Base-by-base conservation (phyloP, 352 stramenopile genomes). In the Pythium dissimile region DNA sequence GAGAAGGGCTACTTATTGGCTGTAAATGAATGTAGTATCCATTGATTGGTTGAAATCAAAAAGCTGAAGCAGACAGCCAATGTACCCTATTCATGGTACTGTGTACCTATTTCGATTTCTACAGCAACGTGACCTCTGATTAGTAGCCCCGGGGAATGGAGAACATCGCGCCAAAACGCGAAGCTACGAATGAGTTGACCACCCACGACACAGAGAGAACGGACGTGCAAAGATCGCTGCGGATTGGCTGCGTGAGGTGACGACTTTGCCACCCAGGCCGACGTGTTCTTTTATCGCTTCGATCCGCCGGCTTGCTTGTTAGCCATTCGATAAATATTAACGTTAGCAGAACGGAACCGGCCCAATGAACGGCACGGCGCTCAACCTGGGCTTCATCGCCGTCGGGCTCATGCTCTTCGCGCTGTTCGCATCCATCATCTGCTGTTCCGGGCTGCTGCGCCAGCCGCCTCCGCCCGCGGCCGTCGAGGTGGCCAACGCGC, bases 401-500 rank as follows among this genome's bases (percentile, higher is more conserved):
- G 48, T 71, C 27, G 57, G 63, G 13, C 5, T 61, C 5, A 47
- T 66, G 56, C 49, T 63, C 30, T 44, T 66, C 32, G 10, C 66
- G 38, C 52, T 71, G 26, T 60, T 71, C 27, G 48, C n/a, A 12
- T 51, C 54, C 30, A 59, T 71, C 39, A 47, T 66, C 16, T 63
- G 34, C 63, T 71, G 56, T 57, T 59, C 63, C 30, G 30, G 59
- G 15, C 21, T 49, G 38, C 44, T 60, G 23, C 46, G 34, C 18
- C 20, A 7, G 32, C 50, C 53, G 41, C 51, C 63, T n/a, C 39
- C 46, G 23, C 11, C 24, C 31, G 43, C 23, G 20, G 54, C 56
- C 5, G 61, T 73, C 35, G 60, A 73, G 32, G 58, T 69, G 47
- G 52, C 62, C 12, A 58, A 64, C 23, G 46, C 48, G 28, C 42